phyloP scores from a whole-genome alignment of 805 yeast species.

The Candida khao-thaluensis region DNA sequence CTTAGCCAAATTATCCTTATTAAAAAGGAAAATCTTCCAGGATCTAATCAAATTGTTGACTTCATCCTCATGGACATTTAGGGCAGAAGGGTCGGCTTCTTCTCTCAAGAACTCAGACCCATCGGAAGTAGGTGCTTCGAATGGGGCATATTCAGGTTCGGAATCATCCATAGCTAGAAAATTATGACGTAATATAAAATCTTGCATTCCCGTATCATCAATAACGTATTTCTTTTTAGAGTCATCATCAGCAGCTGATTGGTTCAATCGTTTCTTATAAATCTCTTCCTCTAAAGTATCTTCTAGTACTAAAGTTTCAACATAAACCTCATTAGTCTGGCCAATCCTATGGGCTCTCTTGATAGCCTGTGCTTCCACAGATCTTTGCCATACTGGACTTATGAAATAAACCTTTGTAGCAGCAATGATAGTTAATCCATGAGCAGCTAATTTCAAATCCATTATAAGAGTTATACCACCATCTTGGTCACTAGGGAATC shows the following conservation, averaged over 20 bases:
- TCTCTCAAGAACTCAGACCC: conserved; percentile 1
- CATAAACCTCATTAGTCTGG: conserved; percentile 58
- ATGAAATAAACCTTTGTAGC: conserved; percentile 70
- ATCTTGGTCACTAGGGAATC: conserved; percentile 27
- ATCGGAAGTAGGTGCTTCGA: conserved; percentile 24
- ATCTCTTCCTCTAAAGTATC: conserved; percentile 71
- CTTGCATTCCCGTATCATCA: conserved; percentile 59
- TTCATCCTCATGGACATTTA: conserved; percentile 13
- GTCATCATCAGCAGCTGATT: conserved; percentile 13
- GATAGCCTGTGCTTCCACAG: conserved; percentile 73
- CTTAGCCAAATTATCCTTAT: conserved; percentile 28
- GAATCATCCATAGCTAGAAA: conserved; percentile 36
- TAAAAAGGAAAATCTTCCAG: conserved; percentile 34
- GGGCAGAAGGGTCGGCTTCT: conserved; percentile 12
- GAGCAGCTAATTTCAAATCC: conserved; percentile 68
- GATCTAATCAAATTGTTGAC: conserved; percentile 9
- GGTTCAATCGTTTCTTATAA: conserved; percentile 41
- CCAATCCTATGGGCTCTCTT: conserved; percentile 79
- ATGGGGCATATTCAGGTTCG: conserved; percentile 37
- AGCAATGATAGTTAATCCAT: conserved; percentile 64
- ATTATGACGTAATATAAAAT: conserved; percentile 49
- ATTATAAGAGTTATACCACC: conserved; percentile 58
- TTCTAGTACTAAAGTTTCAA: conserved; percentile 63
- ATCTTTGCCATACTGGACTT: conserved; percentile 70
- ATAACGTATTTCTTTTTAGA: conserved; percentile 40